Base-by-base conservation (phyloP, 1,139 yeast genomes). In the Lodderomyces beijingensis region DNA sequence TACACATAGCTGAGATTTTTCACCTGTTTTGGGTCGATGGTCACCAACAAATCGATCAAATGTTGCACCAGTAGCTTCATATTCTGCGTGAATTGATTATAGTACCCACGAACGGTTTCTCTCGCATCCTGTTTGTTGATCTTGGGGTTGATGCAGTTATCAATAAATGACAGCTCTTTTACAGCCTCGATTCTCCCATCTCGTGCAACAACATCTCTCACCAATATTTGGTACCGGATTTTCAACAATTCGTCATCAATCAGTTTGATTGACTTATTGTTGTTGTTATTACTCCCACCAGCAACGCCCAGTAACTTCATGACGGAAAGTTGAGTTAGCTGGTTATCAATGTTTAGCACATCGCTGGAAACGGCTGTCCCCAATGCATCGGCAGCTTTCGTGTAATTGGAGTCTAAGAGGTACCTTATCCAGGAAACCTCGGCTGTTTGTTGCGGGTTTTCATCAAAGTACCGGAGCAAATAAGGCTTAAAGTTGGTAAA, bases 361-460 rank as follows among this genome's bases (percentile, higher is more conserved):
- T 34, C 28, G 15, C 16, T 16, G 13, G 52, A 46, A 23, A 12
- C 7, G 3, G 74, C 67, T 5, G 76, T 65, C 4, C 53, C 45
- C 16, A 86, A 58, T 0, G 70, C 62, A 6, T 54, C 46, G 1
- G 81, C 64, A 0, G 89, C 91, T 3, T 53, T 48, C 3, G 39
- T 41, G 48, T 69, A 82, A 4, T 78, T 64, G 3, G 59, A 64
- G 41, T 70, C 75, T 24, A 74, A 51, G 13, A 86, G 54, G 37
- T 81, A 74, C 38, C 77, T 70, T 24, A 87, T 79, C 96, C 96
- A 88, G 1, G 88, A 70, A 29, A 86, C 70, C 27, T 69, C 60
- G 3, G 76, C 73, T 32, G 78, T 74, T 37, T 70, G 65, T 5
- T 65, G 52, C 25, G 70, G 63, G 33, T 63, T 60, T 23, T 66